Evolutionary conservation across 352 stramenopile species (phyloP).

Genomic region (Globisporangium paroecandrum): DNA sequence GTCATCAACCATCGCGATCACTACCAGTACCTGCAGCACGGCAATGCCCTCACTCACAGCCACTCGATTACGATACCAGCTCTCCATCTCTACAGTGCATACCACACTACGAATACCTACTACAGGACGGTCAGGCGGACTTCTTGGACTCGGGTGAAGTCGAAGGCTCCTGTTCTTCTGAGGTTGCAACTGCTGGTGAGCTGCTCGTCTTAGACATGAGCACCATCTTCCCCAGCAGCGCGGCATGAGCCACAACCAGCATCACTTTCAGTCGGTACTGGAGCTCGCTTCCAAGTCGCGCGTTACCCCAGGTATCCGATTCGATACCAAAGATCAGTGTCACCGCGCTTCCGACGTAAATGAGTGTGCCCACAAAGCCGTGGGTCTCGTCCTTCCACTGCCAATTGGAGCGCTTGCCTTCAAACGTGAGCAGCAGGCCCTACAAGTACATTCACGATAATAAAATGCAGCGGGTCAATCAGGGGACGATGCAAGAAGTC

Average conservation of each 20-base stretch:
- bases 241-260: constrained; percentile 45
- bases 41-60: background rate
- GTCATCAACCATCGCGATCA: background rate
- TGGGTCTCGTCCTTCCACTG: constrained; percentile 77
- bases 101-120: too few relatives aligned
- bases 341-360: constrained; percentile 45
- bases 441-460: constrained; percentile 1
- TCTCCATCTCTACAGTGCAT: background rate
- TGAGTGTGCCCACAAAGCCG: constrained; percentile 47
- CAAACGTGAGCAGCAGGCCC: constrained; percentile 60
- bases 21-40: background rate
- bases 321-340: constrained; percentile 53
- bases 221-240: constrained; percentile 26
- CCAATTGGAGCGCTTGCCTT: constrained; percentile 49
- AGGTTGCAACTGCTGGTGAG: background rate
- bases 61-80: background rate
- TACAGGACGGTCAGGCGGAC: too few relatives aligned
- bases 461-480: background rate
- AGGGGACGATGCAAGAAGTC: background rate
- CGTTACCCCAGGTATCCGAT: constrained; percentile 30
- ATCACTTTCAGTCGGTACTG: constrained; percentile 45
- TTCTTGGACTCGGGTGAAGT: background rate
- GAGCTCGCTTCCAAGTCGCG: constrained; percentile 26
- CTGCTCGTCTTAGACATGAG: background rate
- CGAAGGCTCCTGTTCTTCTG: background rate